Evolutionary conservation across 345 rosid species (phyloP).

Genomic region (Erysimum cheiranthoides): DNA sequence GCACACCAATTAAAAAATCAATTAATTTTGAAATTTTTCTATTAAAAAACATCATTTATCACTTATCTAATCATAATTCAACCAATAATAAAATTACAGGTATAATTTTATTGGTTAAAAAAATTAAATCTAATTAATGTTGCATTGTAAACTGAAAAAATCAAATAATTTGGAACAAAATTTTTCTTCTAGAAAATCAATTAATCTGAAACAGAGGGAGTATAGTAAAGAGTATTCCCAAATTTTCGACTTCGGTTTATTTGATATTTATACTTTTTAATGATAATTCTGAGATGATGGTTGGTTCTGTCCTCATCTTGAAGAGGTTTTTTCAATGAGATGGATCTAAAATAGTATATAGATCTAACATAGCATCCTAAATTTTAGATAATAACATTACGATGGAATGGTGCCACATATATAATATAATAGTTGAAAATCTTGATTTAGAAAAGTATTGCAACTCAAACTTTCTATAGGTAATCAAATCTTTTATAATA

Average conservation of each 20-base stretch:
- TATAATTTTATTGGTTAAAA: too few relatives aligned
- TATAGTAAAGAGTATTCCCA: background rate
- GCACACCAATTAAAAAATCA: too few relatives aligned
- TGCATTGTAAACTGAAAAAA: too few relatives aligned
- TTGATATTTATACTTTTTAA: background rate
- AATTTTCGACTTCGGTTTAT: background rate
- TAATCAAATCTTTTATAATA: background rate
- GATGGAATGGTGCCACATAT: background rate
- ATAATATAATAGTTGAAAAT: background rate
- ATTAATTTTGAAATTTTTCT: too few relatives aligned
- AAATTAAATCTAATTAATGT: too few relatives aligned
- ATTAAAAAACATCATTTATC: too few relatives aligned
- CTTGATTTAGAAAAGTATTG: background rate
- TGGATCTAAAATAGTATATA: slow-evolving; percentile 1
- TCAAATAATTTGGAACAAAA: too few relatives aligned
- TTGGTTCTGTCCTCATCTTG: background rate
- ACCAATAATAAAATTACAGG: too few relatives aligned
- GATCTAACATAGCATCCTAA: background rate
- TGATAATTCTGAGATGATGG: background rate
- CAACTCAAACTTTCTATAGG: too few relatives aligned
- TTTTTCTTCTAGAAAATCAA: too few relatives aligned
- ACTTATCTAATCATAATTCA: too few relatives aligned
- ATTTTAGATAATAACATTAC: background rate
- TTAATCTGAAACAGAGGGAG: too few relatives aligned
- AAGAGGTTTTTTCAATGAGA: background rate